A percentile compares a stretch with the other conserved stretches of the same genome.
phyloP scores from a whole-genome alignment of 2,329 filamentous ascomycete genomes.

The Huntiella abstrusa region DNA sequence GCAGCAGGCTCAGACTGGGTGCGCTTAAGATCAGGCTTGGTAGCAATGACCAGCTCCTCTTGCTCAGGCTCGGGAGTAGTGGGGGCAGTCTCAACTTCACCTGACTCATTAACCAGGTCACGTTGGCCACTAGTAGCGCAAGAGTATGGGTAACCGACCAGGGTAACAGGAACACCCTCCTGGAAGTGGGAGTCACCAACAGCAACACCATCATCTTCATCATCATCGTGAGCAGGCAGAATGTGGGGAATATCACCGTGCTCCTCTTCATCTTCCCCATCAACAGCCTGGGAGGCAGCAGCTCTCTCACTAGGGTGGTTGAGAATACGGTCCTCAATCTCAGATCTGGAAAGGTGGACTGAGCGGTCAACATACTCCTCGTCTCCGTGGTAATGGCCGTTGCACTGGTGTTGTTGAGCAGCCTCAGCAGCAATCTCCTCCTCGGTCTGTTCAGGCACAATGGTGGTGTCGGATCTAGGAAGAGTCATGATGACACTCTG shows the following conservation, averaged over 20 bases:
- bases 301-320: not conserved
- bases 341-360: not conserved
- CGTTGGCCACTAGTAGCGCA: not conserved
- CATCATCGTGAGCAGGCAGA: conserved; percentile 3
- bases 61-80: conserved; percentile 9
- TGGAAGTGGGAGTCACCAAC: conserved; percentile 3
- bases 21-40: not conserved
- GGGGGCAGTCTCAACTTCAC: conserved; percentile 8
- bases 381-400: conserved; percentile 3
- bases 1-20: not conserved
- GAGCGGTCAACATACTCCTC: not conserved
- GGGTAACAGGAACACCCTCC: conserved; percentile 1
- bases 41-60: not conserved
- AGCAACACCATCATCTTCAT: conserved; percentile 5
- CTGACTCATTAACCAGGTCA: conserved; percentile 1
- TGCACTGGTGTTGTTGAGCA: not conserved
- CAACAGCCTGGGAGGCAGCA: not conserved
- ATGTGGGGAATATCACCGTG: conserved; percentile 2
- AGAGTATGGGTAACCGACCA: not conserved
- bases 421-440: not conserved
- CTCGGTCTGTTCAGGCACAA: conserved; percentile 2
- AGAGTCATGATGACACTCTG: conserved; percentile 10
- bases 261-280: not conserved
- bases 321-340: not conserved
- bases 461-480: conserved; percentile 1